Percentiles rank a stretch among this genome's conserved stretches.
Conservation (phyloP, 75 land plant species). For the Sequoiadendron giganteum region DNA sequence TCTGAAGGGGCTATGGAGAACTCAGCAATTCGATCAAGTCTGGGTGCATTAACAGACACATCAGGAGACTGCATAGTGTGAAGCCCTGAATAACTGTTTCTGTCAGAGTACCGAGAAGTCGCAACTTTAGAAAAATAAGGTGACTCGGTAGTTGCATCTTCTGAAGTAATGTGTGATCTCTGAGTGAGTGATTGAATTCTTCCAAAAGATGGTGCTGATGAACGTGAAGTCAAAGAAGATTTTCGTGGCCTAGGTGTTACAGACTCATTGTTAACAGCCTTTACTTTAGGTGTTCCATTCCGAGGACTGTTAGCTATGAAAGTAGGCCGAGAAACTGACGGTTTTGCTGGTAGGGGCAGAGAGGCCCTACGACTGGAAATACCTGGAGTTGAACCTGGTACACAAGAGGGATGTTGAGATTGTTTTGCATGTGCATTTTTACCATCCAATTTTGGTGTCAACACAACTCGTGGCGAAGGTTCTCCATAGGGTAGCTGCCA, state of each 20-base stretch:
- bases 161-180: background rate
- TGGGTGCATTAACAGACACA: conserved; percentile 82
- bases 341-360: conserved; percentile 41
- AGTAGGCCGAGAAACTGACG: conserved; percentile 5
- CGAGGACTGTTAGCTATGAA: background rate
- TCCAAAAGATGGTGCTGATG: conserved; percentile 12
- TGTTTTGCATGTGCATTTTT: conserved; percentile 6
- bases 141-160: conserved; percentile 6
- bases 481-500: conserved; percentile 11
- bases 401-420: conserved; percentile 5
- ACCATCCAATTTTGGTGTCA: background rate
- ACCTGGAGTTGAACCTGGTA: conserved; percentile 6
- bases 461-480: background rate
- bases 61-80: conserved; percentile 55
- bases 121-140: background rate
- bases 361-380: conserved; percentile 49
- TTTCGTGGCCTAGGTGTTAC: conserved; percentile 7
- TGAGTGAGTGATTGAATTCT: background rate
- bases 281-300: conserved; percentile 8
- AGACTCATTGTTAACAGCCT: conserved; percentile 1
- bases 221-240: background rate
- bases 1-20: conserved; percentile 68
- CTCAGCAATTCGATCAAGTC: conserved; percentile 75
- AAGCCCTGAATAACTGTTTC: conserved; percentile 19
- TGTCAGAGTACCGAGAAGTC: conserved; percentile 8